phyloP scores from a whole-genome alignment of 495 filamentous ascomycete species.

The Aspergillus sclerotioniger region DNA sequence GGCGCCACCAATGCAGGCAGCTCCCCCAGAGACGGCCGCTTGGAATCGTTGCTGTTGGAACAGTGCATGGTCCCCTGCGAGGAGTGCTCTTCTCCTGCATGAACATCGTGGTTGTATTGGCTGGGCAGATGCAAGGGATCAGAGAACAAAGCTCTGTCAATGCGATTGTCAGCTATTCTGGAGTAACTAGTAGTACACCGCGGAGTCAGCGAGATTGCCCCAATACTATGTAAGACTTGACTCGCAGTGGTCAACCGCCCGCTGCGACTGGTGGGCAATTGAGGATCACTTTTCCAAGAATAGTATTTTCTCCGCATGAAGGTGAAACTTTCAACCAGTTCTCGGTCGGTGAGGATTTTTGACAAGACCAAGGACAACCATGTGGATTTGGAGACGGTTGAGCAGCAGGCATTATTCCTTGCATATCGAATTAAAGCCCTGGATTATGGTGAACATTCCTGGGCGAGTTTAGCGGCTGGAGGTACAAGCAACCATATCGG shows the following conservation, averaged over 20 bases:
- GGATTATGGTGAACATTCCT: background rate
- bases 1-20: conserved; percentile 1
- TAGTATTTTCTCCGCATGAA: conserved; percentile 7
- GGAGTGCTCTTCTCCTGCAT: background rate
- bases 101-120: background rate
- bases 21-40: background rate
- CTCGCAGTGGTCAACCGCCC: background rate
- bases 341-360: conserved; percentile 11
- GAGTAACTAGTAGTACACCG: too few species aligned
- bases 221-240: background rate
- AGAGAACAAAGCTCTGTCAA: background rate
- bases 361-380: conserved; percentile 2
- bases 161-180: background rate
- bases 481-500: background rate
- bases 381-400: conserved; percentile 1
- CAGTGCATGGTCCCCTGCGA: background rate
- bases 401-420: conserved; percentile 5
- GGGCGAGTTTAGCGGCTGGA: background rate
- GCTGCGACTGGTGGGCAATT: background rate
- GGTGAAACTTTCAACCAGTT: background rate
- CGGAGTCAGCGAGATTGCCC: background rate
- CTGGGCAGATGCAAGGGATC: background rate
- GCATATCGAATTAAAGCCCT: conserved; percentile 1
- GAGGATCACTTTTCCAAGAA: background rate
- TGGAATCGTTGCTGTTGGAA: background rate